Base-by-base conservation (phyloP, 1,284 basidiomycete species). In the Cystobasidiaceae sp. region DNA sequence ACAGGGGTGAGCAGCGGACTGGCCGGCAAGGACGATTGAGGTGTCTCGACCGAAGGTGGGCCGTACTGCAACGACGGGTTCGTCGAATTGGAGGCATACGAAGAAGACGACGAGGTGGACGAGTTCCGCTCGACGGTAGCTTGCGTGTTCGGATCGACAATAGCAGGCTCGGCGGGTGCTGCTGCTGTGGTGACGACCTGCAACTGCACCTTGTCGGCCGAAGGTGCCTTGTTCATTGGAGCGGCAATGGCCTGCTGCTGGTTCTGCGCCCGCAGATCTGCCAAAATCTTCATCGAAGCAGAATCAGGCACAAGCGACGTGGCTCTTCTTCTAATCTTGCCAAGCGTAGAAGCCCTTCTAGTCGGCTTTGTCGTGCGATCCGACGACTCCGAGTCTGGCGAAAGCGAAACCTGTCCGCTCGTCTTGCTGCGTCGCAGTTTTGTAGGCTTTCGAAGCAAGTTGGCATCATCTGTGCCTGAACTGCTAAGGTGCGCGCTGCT, bases 1-100 rank as follows among this genome's bases (percentile, higher is more conserved):
- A 64, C 61, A 25, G 61, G 61, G 21, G 61, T 64, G n/a, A 64
- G 43, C 6, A 64, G 61, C 17, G 61, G 61, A 11, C 46, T 51
- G 13, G 61, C 61, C 23, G 61, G 61, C 37, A 64, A 43, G 23
- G 51, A 55, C 2, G 61, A 64, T 30, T 64, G 61, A 7, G 61
- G 61, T 15, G 61, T 64, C 13, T 56, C 61, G 21, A 64, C 27
- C 1, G 61, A 64, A 44, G 45, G 50, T 27, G 51, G 43, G 7
- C 8, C 13, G 11, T 15, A 39, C 37, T 39, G 37, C 11, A 56
- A 32, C 5, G 56, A 59, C 3, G 56, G 56, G 46, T 49, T 51
- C 25, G 61, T 51, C 21, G 46, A 48, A 11, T 33, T 39, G 5
- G 60, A 64, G 23, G 51, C 61, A 39, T 32, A 55, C 13, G 61